These are phyloP conservation scores for Penicillium brasilianum DNA, from an alignment of 2,329 filamentous ascomycete genomes.

Conservation along the genomic window DNA sequence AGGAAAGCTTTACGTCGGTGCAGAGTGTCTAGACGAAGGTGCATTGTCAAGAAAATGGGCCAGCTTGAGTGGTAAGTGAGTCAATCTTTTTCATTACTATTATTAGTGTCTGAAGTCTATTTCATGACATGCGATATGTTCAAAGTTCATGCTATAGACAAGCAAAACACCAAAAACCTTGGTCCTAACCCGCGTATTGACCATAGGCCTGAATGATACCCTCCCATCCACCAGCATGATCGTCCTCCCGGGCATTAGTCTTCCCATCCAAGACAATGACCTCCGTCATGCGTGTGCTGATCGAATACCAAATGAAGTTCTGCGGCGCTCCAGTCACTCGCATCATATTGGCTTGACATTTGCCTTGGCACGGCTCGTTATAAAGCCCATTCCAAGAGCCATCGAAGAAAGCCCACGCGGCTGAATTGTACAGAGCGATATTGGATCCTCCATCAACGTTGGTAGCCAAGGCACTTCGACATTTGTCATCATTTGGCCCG, in stretches of 20 bases:
- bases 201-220: constrained; percentile 37
- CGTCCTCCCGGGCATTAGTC: constrained; percentile 30
- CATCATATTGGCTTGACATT: constrained; percentile 42
- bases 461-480: constrained; percentile 37
- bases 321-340: constrained; percentile 34
- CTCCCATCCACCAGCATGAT: constrained; percentile 41
- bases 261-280: constrained; percentile 39
- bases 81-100: neutral
- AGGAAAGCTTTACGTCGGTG: neutral
- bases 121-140: neutral
- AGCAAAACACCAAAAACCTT: neutral
- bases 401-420: constrained; percentile 44
- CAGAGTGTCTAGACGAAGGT: too few species aligned
- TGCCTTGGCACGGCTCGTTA: constrained; percentile 37
- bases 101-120: neutral
- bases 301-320: constrained; percentile 40
- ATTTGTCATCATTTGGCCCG: constrained; percentile 32
- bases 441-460: constrained; percentile 39
- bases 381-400: constrained; percentile 36
- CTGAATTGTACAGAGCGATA: constrained; percentile 40
- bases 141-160: constrained; percentile 2
- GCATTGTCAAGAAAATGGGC: neutral
- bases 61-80: neutral
- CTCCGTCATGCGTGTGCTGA: constrained; percentile 37
- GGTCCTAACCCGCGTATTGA: constrained; percentile 22